A percentile compares a stretch with the other conserved stretches of the same genome.
phyloP scores from a whole-genome alignment of 352 stramenopile genomes.

The Globisporangium echinulatum region DNA sequence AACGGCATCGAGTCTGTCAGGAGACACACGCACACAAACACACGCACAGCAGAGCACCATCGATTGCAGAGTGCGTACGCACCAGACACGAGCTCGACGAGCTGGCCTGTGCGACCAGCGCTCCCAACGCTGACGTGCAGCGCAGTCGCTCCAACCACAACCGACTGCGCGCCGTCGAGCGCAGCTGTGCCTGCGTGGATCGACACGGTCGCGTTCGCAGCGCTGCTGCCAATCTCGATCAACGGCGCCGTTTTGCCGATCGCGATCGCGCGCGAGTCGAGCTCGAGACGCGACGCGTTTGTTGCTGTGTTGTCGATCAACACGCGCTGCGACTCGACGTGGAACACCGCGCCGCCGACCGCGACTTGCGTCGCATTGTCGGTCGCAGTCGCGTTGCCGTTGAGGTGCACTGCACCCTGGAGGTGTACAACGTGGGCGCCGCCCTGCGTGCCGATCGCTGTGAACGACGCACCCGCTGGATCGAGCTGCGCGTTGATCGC shows the following conservation, averaged over 20 bases:
- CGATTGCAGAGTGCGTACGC: background rate
- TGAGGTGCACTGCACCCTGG: conserved; percentile 51
- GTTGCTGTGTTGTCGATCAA: conserved; percentile 37
- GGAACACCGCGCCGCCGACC: conserved; percentile 31
- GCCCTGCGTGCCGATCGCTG: conserved; percentile 54
- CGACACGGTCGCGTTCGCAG: conserved; percentile 15
- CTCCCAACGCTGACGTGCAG: conserved; percentile 23
- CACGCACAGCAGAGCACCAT: too few species aligned
- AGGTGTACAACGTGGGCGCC: conserved; percentile 42
- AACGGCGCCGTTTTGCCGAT: conserved; percentile 25
- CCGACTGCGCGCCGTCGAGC: conserved; percentile 21
- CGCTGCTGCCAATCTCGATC: conserved; percentile 25
- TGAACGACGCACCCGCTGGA: conserved; percentile 30
- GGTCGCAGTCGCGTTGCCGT: conserved; percentile 22
- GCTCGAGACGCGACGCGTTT: conserved; percentile 25
- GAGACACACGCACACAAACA: background rate
- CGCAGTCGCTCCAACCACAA: conserved; percentile 21
- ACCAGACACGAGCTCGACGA: conserved; percentile 26
- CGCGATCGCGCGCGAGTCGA: conserved; percentile 37
- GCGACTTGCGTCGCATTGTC: conserved; percentile 39
- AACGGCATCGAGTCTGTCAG: background rate
- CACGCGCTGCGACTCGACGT: conserved; percentile 34
- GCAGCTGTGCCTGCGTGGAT: conserved; percentile 17
- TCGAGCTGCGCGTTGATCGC: conserved; percentile 54
- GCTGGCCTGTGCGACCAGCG: conserved; percentile 15